Conservation (phyloP, 1,139 yeast genomes). For the Diutina neorugosa region DNA sequence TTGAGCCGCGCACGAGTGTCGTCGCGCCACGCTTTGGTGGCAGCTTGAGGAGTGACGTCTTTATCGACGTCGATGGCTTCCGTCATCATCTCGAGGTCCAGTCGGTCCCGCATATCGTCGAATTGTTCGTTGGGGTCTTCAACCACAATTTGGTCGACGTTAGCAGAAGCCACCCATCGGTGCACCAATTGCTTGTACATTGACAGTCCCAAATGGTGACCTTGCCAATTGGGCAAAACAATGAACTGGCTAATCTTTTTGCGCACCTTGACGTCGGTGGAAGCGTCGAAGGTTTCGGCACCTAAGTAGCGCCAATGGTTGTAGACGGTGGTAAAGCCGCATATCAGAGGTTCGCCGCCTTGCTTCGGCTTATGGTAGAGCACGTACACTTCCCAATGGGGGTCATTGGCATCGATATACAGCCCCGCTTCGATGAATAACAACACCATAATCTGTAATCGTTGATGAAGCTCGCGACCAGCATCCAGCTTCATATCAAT, state of each 20-base stretch:
- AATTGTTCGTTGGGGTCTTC: slow-evolving; percentile 94
- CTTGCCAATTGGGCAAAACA: slow-evolving; percentile 71
- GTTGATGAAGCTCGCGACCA: slow-evolving; percentile 45
- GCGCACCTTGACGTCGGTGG: slow-evolving; percentile 29
- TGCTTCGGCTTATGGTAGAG: slow-evolving; percentile 25
- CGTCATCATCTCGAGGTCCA: slow-evolving; percentile 50
- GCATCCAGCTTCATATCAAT: slow-evolving; percentile 25
- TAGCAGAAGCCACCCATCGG: slow-evolving; percentile 40
- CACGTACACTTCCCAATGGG: slow-evolving; percentile 56
- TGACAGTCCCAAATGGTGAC: slow-evolving; percentile 54
- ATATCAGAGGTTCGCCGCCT: slow-evolving; percentile 33
- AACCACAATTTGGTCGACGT: slow-evolving; percentile 67
- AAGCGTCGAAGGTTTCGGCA: slow-evolving; percentile 40
- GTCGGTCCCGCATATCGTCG: slow-evolving; percentile 80
- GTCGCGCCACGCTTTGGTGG: slow-evolving; percentile 32
- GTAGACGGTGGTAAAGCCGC: slow-evolving; percentile 79
- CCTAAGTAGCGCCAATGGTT: slow-evolving; percentile 72
- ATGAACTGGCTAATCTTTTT: slow-evolving; percentile 83
- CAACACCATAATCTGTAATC: slow-evolving; percentile 71
- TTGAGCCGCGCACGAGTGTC: slow-evolving; percentile 31
- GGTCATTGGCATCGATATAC: slow-evolving; percentile 65
- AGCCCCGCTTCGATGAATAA: slow-evolving; percentile 92
- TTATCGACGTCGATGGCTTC: slow-evolving; percentile 12
- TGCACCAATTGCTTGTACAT: slow-evolving; percentile 47
- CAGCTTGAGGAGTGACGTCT: slow-evolving; percentile 13